These are phyloP conservation scores for Rhizophlyctis rosea DNA, from an alignment of 192 early-diverging fungal species.

Conservation along the genomic window DNA sequence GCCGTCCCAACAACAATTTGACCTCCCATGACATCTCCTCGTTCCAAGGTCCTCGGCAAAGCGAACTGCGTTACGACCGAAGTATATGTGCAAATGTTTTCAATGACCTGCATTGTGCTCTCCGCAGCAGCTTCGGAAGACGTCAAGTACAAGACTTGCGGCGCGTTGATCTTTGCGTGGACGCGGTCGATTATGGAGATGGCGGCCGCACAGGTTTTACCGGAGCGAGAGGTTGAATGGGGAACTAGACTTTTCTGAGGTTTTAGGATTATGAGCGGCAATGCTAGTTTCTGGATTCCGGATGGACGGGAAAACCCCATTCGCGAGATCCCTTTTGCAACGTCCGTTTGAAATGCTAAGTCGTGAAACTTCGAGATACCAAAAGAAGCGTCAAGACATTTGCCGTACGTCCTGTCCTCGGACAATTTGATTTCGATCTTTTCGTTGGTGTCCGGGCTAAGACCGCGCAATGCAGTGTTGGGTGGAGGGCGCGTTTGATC, in stretches of 20 bases:
- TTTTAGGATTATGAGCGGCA: slow-evolving; percentile 80
- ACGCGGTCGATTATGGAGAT: slow-evolving; percentile 89
- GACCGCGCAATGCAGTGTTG: background rate
- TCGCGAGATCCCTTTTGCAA: slow-evolving; percentile 89
- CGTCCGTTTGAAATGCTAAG: slow-evolving; percentile 54
- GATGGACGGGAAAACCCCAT: slow-evolving; percentile 92
- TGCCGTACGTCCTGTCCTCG: slow-evolving; percentile 66
- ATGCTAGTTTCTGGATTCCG: slow-evolving; percentile 91
- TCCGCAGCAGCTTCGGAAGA: slow-evolving; percentile 92
- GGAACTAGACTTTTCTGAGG: slow-evolving; percentile 96
- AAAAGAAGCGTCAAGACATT: slow-evolving; percentile 71
- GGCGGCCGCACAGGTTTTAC: slow-evolving; percentile 94
- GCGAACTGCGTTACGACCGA: slow-evolving; percentile 68
- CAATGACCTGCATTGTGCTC: slow-evolving; percentile 88
- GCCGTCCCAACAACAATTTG: slow-evolving; percentile 94
- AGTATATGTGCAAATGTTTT: slow-evolving; percentile 90
- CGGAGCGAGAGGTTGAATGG: slow-evolving; percentile 97
- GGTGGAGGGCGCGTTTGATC: background rate
- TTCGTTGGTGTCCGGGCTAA: slow-evolving; percentile 16
- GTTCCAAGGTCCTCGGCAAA: slow-evolving; percentile 67
- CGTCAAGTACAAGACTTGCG: slow-evolving; percentile 86
- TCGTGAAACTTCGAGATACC: slow-evolving; percentile 66
- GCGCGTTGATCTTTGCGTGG: slow-evolving; percentile 57
- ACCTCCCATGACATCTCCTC: slow-evolving; percentile 59
- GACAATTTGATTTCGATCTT: slow-evolving; percentile 63